Conservation (phyloP, 441 rosid genomes). For the Populus tomentosa region DNA sequence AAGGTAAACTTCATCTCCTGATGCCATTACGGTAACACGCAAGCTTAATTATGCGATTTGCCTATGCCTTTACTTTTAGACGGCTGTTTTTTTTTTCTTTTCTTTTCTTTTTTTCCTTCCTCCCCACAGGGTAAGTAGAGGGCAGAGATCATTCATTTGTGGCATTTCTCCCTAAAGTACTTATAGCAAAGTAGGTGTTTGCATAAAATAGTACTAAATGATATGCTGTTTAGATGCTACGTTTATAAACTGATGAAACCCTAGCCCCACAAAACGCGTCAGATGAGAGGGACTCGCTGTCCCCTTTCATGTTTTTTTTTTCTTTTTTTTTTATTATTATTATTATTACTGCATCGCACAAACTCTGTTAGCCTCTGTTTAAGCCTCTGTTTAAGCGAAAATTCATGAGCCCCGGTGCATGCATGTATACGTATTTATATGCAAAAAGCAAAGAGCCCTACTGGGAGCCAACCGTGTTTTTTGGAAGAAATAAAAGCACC, state of each 20-base stretch:
- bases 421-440: too few species aligned
- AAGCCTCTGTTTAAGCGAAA: too few species aligned
- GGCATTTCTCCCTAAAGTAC: neutral
- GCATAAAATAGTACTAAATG: too few species aligned
- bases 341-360: too few species aligned
- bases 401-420: too few species aligned
- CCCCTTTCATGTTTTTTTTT: too few species aligned
- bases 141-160: neutral
- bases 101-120: neutral
- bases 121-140: neutral
- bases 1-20: too few species aligned
- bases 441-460: too few species aligned
- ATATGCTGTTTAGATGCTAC: too few species aligned
- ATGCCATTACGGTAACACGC: neutral
- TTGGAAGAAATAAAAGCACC: slow-evolving; percentile 1
- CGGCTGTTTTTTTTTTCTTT: neutral
- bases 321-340: too few species aligned
- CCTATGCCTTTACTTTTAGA: neutral
- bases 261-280: neutral
- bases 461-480: slow-evolving; percentile 7
- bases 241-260: neutral
- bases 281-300: neutral
- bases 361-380: too few species aligned
- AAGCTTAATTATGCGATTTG: slow-evolving; percentile 1
- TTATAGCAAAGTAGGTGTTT: neutral